A percentile compares a stretch with the other conserved stretches of the same genome.
Conservation (phyloP, 2,329 filamentous ascomycete genomes). For the Bipolaris gigantea region DNA sequence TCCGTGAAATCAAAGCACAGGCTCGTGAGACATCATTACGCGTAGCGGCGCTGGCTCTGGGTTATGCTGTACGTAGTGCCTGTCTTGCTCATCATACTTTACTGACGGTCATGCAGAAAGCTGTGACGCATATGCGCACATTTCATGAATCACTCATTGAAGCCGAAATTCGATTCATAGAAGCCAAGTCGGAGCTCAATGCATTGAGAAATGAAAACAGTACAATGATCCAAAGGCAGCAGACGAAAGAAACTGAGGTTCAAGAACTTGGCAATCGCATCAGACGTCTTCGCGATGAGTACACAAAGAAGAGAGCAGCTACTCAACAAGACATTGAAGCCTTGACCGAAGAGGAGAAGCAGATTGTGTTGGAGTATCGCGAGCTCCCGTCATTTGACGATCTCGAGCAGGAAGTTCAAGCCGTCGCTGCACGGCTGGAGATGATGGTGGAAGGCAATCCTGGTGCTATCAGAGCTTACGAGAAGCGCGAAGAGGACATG, state of each 20-base stretch:
- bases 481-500: conserved; percentile 60
- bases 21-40: conserved; percentile 45
- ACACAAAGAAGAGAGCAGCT: conserved; percentile 21
- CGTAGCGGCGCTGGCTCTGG: conserved; percentile 48
- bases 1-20: conserved; percentile 53
- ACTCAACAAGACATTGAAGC: conserved; percentile 19
- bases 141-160: conserved; percentile 68
- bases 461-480: conserved; percentile 72
- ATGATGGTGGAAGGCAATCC: conserved; percentile 78
- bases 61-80: conserved; percentile 49
- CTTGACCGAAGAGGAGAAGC: conserved; percentile 31
- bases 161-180: conserved; percentile 70
- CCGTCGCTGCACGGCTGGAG: conserved; percentile 74
- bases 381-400: conserved; percentile 52
- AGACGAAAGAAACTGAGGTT: conserved; percentile 23
- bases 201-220: conserved; percentile 67
- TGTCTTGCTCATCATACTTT: not conserved
- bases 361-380: conserved; percentile 23
- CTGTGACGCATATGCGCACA: conserved; percentile 63
- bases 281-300: conserved; percentile 12
- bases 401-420: conserved; percentile 72
- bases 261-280: conserved; percentile 20
- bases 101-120: conserved; percentile 37
- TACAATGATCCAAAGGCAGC: conserved; percentile 40
- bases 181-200: conserved; percentile 79